Percentiles rank a stretch among this genome's conserved stretches.
Conservation (phyloP, 192 early-diverging fungal genomes). For the Gamsiella multidivaricata region DNA sequence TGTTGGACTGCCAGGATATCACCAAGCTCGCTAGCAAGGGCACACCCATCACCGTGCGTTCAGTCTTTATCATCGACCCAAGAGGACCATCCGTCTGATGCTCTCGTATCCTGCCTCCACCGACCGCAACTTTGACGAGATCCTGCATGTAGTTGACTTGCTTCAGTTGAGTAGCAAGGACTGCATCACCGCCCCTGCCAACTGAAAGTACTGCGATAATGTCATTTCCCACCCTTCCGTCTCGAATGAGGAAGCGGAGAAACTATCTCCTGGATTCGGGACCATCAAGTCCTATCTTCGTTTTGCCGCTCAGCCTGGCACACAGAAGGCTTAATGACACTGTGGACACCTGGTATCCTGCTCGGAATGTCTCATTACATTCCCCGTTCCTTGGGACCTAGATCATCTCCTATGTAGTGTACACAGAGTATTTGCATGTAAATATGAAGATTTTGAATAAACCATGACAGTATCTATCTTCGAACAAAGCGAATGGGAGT, state of each 20-base stretch:
- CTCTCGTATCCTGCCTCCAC: slow-evolving; percentile 94
- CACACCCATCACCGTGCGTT: slow-evolving; percentile 94
- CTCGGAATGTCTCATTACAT: no score
- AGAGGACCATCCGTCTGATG: slow-evolving; percentile 88
- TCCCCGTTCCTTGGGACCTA: no score
- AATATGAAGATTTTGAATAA: no score
- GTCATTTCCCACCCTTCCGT: slow-evolving; percentile 93
- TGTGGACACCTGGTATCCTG: no score
- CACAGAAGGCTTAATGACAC: no score
- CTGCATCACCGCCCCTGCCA: slow-evolving; percentile 92
- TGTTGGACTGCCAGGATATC: slow-evolving; percentile 95
- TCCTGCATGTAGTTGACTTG: slow-evolving; percentile 92
- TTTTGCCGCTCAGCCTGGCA: slow-evolving; percentile 59
- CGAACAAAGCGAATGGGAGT: no score
- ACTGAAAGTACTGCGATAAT: slow-evolving; percentile 89
- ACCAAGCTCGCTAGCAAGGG: slow-evolving; percentile 90
- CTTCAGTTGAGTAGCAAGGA: slow-evolving; percentile 90
- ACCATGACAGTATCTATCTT: no score
- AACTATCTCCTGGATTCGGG: slow-evolving; percentile 84
- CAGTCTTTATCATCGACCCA: slow-evolving; percentile 94
- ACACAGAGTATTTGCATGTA: no score
- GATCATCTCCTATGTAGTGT: no score
- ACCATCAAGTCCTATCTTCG: slow-evolving; percentile 90
- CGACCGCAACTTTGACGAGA: slow-evolving; percentile 97
- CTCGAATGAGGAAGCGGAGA: slow-evolving; percentile 81